Base-by-base conservation (phyloP, 352 stramenopile species). In the Thalassiosira allenii region DNA sequence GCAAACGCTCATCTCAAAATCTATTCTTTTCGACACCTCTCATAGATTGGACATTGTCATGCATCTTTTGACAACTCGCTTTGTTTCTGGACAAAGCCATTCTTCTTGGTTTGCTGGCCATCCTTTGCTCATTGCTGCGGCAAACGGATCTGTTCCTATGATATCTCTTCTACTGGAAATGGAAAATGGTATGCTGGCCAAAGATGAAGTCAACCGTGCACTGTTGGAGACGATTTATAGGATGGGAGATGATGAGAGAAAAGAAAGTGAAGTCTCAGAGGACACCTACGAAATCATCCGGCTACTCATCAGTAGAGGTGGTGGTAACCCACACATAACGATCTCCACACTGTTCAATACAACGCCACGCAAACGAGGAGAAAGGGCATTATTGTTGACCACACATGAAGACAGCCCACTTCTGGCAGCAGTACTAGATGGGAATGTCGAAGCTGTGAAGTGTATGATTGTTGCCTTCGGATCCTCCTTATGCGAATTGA, bases 401-500 rank as follows among this genome's bases (percentile, higher is more conserved):
- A 17, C 25, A 32, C 29, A 71, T 30, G 73, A 75, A 57, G 54
- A 81, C 43, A 58, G 17, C 5, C 69, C 76, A 8, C 61, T 84
- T 6, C 53, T 44, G 43, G 43, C 59, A 12, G 68, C 76, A 52
- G 63, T 69, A 12, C 17, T 25, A 65, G 51, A 20, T 56, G 29
- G 25, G 40, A 54, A 84, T 47, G 49, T 51, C 3, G 33, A 73
- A 22, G 56, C 43, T 37, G 44, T 80, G 1, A 51, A 61, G 33
- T 69, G 61, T 27, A 84, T 84, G 63, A 17, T 84, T 9, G 61
- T 61, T 25, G 51, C 43, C n/a, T 84, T 77, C 29, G 61, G 29
- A 3, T n/a, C 30, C 25, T 12, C 41, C 20, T 33, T 99, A 95
- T 82, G 88, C 33, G 99, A 99, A 86, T 93, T 98, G 14, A 87